Evolutionary conservation across 768 basidiomycete genomes (phyloP).

Genomic region (Candolleomyces eurysporus): DNA sequence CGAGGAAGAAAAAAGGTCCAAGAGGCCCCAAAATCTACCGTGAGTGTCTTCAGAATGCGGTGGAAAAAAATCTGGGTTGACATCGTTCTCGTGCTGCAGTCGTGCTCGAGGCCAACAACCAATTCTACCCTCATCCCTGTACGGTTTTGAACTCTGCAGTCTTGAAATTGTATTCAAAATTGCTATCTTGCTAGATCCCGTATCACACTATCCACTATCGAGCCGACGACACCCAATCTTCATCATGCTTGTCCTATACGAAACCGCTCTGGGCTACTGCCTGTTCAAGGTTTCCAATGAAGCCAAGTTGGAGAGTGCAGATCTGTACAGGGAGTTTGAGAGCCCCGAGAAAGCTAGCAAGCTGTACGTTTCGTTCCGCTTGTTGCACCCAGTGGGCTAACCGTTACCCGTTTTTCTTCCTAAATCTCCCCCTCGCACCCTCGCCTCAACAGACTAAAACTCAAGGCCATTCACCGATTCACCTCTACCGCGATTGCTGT

Average conservation of each 20-base stretch:
- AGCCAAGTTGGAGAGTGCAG: slow-evolving; percentile 81
- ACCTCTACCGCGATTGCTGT: slow-evolving; percentile 95
- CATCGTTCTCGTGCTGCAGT: too few species aligned
- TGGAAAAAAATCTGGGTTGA: too few species aligned
- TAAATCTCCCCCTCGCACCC: background rate
- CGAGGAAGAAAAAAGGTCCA: too few species aligned
- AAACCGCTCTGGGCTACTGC: slow-evolving; percentile 95
- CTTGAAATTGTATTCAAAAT: too few species aligned
- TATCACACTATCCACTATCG: too few species aligned
- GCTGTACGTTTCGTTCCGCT: slow-evolving; percentile 56
- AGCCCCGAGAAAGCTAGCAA: slow-evolving; percentile 89
- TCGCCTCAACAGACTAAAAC: slow-evolving; percentile 67
- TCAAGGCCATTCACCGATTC: slow-evolving; percentile 95
- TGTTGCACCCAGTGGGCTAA: background rate
- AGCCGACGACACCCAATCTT: background rate
- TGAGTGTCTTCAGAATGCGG: too few species aligned
- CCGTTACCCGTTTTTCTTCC: slow-evolving; percentile 10
- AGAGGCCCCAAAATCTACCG: too few species aligned
- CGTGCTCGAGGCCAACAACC: too few species aligned
- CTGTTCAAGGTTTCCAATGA: slow-evolving; percentile 94
- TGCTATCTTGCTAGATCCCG: too few species aligned
- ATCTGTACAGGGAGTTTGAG: slow-evolving; percentile 91
- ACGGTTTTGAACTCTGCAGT: too few species aligned
- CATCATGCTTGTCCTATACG: slow-evolving; percentile 93
- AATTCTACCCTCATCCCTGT: too few species aligned